A percentile compares a stretch with the other conserved stretches of the same genome.
phyloP scores from a whole-genome alignment of 768 basidiomycete species.

The Termitomyces eurrhizus region DNA sequence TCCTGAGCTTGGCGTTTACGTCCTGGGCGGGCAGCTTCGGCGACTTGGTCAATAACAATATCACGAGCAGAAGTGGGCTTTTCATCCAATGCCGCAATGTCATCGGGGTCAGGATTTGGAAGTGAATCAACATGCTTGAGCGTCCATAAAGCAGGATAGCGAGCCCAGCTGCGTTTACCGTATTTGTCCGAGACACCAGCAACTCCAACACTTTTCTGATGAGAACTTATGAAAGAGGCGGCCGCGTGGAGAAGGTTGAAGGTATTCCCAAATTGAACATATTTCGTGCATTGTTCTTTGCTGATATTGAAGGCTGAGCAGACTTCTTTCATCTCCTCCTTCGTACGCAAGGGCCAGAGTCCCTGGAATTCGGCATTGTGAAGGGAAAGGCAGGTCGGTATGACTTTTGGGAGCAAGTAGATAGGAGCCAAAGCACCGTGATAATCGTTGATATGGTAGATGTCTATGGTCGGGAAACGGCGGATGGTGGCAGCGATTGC shows the following conservation, averaged over 20 bases:
- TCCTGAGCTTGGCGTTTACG: constrained; percentile 90
- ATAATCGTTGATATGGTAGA: constrained; percentile 95
- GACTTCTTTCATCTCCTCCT: constrained; percentile 98
- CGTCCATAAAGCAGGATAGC: constrained; percentile 95
- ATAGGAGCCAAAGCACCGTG: constrained; percentile 90
- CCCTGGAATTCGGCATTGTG: constrained; percentile 99
- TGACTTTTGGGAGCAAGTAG: constrained; percentile 87
- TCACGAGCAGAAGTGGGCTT: constrained; percentile 66
- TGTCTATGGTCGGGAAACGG: constrained; percentile 81
- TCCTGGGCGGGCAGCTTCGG: constrained; percentile 89
- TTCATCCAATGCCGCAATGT: constrained; percentile 90
- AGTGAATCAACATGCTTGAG: constrained; percentile 93
- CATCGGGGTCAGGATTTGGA: constrained; percentile 92
- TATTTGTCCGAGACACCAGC: constrained; percentile 98
- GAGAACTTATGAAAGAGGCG: constrained; percentile 87
- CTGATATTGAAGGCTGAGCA: constrained; percentile 97
- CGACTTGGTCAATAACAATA: constrained; percentile 72
- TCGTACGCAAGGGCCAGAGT: constrained; percentile 92
- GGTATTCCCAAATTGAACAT: constrained; percentile 97
- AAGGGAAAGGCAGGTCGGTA: constrained; percentile 86
- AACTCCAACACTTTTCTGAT: constrained; percentile 91
- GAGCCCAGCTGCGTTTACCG: constrained; percentile 94
- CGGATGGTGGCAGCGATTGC: constrained; percentile 91
- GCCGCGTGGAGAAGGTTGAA: constrained; percentile 94
- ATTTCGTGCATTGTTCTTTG: constrained; percentile 94